phyloP scores from a whole-genome alignment of 495 filamentous ascomycete genomes.

The Podospora bellae-mahoneyi region DNA sequence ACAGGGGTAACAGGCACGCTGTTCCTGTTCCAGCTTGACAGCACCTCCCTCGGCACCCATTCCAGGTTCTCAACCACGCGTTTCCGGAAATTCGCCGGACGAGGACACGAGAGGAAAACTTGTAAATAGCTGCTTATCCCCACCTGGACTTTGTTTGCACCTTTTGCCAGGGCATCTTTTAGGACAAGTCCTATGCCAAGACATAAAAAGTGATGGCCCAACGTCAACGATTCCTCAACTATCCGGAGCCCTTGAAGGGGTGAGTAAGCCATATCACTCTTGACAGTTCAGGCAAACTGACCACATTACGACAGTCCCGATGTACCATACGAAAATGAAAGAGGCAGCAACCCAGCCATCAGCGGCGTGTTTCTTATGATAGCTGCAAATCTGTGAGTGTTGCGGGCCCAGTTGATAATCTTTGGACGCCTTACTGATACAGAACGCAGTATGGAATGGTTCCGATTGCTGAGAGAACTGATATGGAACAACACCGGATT shows the following conservation, averaged over 20 bases:
- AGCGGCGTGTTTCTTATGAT: conserved; percentile 27
- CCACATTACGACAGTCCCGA: conserved; percentile 25
- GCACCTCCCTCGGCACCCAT: neutral
- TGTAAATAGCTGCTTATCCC: neutral
- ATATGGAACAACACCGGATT: conserved; percentile 73
- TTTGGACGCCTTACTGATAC: conserved; percentile 7
- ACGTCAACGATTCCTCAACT: conserved; percentile 18
- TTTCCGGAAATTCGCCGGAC: neutral
- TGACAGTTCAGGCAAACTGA: conserved; percentile 6
- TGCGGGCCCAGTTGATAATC: neutral
- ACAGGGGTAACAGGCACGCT: neutral
- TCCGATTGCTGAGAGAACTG: conserved; percentile 29
- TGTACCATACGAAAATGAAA: conserved; percentile 30
- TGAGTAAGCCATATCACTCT: conserved; percentile 5
- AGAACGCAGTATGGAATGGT: conserved; percentile 32
- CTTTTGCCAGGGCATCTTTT: neutral
- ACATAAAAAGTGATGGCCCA: conserved; percentile 4
- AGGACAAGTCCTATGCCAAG: neutral
- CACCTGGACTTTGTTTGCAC: neutral
- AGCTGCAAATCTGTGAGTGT: conserved; percentile 28
- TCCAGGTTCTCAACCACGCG: neutral
- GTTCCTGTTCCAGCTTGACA: conserved; percentile 9
- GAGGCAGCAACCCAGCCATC: conserved; percentile 27
- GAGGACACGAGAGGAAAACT: neutral
- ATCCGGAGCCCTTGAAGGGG: conserved; percentile 20